phyloP scores from a whole-genome alignment of 176 grass and related monocot genomes.

The Carex cristatella region DNA sequence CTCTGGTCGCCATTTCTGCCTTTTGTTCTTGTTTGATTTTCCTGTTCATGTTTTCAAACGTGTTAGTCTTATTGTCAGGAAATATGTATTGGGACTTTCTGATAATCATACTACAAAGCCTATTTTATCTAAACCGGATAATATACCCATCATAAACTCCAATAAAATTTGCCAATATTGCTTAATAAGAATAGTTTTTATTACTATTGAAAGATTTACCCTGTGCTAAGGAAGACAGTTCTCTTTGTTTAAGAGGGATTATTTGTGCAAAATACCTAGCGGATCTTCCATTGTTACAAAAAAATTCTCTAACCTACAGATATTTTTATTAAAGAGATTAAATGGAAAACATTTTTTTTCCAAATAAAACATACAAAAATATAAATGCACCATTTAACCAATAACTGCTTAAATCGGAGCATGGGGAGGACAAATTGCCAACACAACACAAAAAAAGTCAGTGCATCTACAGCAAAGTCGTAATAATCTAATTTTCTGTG shows the following conservation, averaged over 20 bases:
- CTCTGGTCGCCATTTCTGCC: slow-evolving; percentile 34
- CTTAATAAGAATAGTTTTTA: neutral
- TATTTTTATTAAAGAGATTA: neutral
- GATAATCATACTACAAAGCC: neutral
- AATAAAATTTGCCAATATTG: neutral
- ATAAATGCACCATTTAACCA: neutral
- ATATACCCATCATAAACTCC: neutral
- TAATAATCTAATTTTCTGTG: neutral
- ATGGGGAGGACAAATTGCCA: neutral
- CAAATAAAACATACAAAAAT: neutral
- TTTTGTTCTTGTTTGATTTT: neutral
- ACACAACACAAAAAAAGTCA: neutral
- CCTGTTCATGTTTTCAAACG: neutral
- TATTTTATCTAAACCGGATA: neutral
- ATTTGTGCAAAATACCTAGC: neutral
- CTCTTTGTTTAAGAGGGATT: neutral
- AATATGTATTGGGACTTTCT: neutral
- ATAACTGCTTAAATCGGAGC: neutral
- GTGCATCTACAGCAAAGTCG: neutral
- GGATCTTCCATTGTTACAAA: neutral
- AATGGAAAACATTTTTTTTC: neutral
- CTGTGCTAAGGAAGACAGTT: neutral
- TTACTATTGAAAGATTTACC: neutral
- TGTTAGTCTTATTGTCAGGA: neutral
- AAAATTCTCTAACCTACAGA: neutral